A percentile compares a stretch with the other conserved stretches of the same genome.
Evolutionary conservation across 192 early-diverging fungal genomes (phyloP).

Genomic region (Gonapodya sp.): DNA sequence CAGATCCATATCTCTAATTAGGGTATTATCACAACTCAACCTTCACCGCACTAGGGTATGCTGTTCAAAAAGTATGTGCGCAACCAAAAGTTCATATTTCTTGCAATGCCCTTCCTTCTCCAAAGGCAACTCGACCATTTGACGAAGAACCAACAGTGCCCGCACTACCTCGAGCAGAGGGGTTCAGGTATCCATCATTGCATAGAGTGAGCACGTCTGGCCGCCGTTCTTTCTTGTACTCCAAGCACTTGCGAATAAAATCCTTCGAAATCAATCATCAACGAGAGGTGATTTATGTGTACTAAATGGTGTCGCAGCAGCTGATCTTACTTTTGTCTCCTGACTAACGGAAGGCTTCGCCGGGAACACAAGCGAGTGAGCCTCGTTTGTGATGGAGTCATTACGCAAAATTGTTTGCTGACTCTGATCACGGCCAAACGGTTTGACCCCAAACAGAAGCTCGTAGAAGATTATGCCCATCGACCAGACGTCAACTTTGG

Average conservation of each 20-base stretch:
- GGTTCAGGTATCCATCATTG: slow-evolving; percentile 1
- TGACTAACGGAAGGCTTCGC: slow-evolving; percentile 6
- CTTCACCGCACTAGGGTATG: no score
- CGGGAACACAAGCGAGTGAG: not conserved
- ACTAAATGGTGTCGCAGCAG: no score
- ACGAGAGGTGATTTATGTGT: no score
- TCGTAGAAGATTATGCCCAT: slow-evolving; percentile 9
- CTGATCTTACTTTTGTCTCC: not conserved
- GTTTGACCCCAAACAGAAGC: not conserved
- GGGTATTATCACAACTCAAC: no score
- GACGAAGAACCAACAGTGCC: no score
- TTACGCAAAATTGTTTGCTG: slow-evolving; percentile 1
- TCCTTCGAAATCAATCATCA: not conserved
- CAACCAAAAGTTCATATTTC: no score
- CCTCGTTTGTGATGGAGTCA: slow-evolving; percentile 8
- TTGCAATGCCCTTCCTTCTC: no score
- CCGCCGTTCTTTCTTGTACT: not conserved
- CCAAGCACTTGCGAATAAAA: not conserved
- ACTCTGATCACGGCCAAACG: not conserved
- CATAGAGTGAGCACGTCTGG: not conserved
- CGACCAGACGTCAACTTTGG: slow-evolving; percentile 7
- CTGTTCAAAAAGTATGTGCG: no score
- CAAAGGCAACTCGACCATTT: no score
- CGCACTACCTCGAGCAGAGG: not conserved
- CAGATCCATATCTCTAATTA: no score